phyloP scores from a whole-genome alignment of 140 eudicot genomes.

The Cichorium intybus region DNA sequence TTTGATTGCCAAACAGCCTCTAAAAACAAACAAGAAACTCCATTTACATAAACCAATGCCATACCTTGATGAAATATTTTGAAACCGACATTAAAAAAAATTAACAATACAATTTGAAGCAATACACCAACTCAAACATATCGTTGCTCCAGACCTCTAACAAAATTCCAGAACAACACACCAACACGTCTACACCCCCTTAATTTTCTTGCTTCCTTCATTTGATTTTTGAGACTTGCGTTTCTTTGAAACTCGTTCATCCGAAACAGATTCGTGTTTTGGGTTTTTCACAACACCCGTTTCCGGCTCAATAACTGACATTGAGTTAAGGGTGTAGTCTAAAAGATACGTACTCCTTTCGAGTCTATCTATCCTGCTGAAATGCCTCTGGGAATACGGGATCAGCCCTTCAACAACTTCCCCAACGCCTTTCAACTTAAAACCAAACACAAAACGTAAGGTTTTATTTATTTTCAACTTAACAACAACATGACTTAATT shows the following conservation, averaged over 20 bases:
- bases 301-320: constrained; percentile 82
- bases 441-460: not conserved
- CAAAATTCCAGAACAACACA: constrained; percentile 36
- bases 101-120: not conserved
- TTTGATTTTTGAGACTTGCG: constrained; percentile 48
- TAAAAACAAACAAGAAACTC: not conserved
- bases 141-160: constrained; percentile 9
- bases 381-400: constrained; percentile 89
- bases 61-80: not conserved
- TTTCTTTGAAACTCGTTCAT: constrained; percentile 42
- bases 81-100: not conserved
- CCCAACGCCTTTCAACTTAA: constrained; percentile 72
- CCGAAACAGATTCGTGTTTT: constrained; percentile 17
- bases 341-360: constrained; percentile 74
- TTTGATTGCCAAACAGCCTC: too few relatives aligned
- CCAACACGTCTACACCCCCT: not conserved
- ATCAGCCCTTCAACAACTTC: constrained; percentile 89
- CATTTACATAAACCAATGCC: not conserved
- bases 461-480: not conserved
- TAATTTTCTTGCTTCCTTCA: constrained; percentile 26
- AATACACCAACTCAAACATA: not conserved
- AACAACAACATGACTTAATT: not conserved
- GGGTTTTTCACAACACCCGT: constrained; percentile 24
- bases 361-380: constrained; percentile 76
- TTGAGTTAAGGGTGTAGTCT: constrained; percentile 73